Base-by-base conservation (phyloP, 441 rosid species). In the Gossypium gossypioides region DNA sequence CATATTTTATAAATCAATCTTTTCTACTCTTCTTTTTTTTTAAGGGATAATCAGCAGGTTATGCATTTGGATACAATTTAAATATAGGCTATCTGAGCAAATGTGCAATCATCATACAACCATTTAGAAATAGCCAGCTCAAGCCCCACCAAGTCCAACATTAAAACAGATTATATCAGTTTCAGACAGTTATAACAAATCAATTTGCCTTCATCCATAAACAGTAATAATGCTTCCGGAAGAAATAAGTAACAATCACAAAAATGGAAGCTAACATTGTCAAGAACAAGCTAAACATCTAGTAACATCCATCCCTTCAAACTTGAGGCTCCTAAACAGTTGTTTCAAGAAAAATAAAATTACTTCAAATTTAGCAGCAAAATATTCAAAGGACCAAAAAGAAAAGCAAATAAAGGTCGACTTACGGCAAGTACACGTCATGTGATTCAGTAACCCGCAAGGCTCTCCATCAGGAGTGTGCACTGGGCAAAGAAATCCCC, bases 391-490 rank as follows among this genome's bases (percentile, higher is more conserved):
- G 6, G 37, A 2, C 37, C 19, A 69, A 10, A 51, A 40, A 25
- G 8, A 48, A 55, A 0, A 68, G 65, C 12, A 46, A 4, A 62
- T 52, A 40, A 73, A 27, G 4, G 22, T 34, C 18, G 61, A 88
- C 97, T 92, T 85, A 95, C 97, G 83, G 76, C 97, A 85, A 74
- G 80, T 77, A 83, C 84, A 72, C 32, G 99, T 86, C 98, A 95
- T 91, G 78, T 95, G 99, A 76, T 95, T 95, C 78, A 95, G 83
- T 84, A 95, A 84, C 25, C 98, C 98, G 75, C 99, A 95, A 27
- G 98, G 98, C 76, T 89, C 96, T 21, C 99, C 99, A 86, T 95
- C 97, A 76, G 99, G 99, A 65, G 99, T 95, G 83, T 91, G 98
- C 65, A 92, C 98, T 59, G 98, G 99, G 79, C 99, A 92, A 79